These are phyloP conservation scores for Clathrus columnatus DNA, from an alignment of 768 basidiomycete genomes.

Conservation along the genomic window DNA sequence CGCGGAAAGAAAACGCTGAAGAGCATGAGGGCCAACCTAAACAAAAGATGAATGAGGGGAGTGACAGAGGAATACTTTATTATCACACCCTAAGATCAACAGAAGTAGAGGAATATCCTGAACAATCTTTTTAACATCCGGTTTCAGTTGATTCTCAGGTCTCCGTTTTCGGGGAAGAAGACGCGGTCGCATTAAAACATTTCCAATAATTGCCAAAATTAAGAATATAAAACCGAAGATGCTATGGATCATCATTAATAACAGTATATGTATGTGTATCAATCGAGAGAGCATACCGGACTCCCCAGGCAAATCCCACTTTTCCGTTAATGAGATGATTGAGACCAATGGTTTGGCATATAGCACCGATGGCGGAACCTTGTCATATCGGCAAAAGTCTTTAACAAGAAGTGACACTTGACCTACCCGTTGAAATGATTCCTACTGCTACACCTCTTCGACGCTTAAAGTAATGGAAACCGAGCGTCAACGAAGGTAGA, in stretches of 20 bases:
- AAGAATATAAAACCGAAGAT: constrained; percentile 12
- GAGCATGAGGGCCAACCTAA: background rate
- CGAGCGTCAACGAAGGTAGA: constrained; percentile 35
- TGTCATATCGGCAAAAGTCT: background rate
- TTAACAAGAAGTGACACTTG: background rate
- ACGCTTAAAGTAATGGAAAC: constrained; percentile 39
- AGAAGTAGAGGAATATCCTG: background rate
- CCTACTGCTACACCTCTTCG: constrained; percentile 37
- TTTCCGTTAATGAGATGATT: constrained; percentile 31
- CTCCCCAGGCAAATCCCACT: constrained; percentile 7
- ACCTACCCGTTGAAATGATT: constrained; percentile 37
- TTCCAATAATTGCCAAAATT: constrained; percentile 15
- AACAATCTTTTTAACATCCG: constrained; percentile 2
- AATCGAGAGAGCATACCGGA: background rate
- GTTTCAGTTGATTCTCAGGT: background rate
- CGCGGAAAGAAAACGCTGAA: constrained; percentile 7
- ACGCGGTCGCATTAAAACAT: constrained; percentile 15
- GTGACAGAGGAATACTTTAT: background rate
- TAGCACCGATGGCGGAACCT: constrained; percentile 30
- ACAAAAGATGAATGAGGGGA: background rate
- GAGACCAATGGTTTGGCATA: constrained; percentile 44
- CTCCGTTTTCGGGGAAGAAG: constrained; percentile 7
- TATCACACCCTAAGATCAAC: constrained; percentile 7
- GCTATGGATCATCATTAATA: too few species aligned
- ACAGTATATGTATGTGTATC: background rate